Base-by-base conservation (phyloP, 2,329 filamentous ascomycete genomes). In the Calycina herbarum region DNA sequence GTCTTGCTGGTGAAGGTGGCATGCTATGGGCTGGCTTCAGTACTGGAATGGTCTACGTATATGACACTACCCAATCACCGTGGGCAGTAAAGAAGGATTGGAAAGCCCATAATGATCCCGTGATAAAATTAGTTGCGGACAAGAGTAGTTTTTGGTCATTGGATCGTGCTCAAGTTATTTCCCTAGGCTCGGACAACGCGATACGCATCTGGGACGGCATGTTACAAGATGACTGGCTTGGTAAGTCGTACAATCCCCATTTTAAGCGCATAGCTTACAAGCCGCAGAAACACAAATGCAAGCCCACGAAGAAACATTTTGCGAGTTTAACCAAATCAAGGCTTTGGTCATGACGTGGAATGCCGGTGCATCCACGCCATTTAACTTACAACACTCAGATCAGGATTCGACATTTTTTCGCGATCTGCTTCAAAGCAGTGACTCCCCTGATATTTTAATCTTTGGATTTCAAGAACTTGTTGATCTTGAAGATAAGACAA, bases 401-500 rank as follows among this genome's bases (percentile, higher is more conserved):
- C 80, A 85, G 62, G 92, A 96, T 73, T 85, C 86, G 11, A 83
- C 84, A 56, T 98, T 98, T 77, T 91, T 98, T 74, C 87, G 88
- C 69, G 87, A 94, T 65, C 84, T 96, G 17, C 82, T 99, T 31
- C 86, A 89, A 69, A 86, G 85, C n/a, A 89, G 90, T 68, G 85
- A 89, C 48, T 88, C 90, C 7, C 93, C 95, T 0, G 95, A 98
- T 72, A 93, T 99, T 60, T 80, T 98, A 2, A 86, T 98, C 0
- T 99, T 99, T 81, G 94, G 94, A 1, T 99, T 99, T 77, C 95
- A 99, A 77, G 95, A 99, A 78, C 84, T 99, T n/a, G 95, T 99
- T 3, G 95, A 99, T 75, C 82, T 99, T 7, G 95, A 99, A 77
- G 92, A 99, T 79, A 98, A 98, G 80, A 96, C 94, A 71, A 91